These are phyloP conservation scores for Salix arbutifolia DNA, from an alignment of 345 rosid species.

Conservation along the genomic window DNA sequence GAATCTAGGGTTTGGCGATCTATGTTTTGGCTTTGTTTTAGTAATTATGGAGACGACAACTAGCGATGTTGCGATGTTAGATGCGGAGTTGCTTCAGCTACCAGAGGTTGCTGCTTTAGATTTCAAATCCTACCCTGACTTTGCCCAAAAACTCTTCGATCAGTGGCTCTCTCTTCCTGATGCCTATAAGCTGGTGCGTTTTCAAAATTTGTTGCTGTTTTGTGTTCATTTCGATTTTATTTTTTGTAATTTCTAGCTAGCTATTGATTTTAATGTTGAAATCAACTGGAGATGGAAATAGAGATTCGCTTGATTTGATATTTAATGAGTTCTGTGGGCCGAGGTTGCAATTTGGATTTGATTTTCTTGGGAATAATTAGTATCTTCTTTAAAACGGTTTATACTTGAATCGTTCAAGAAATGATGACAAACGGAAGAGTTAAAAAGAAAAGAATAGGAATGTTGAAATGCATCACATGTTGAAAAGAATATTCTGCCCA, in stretches of 20 bases:
- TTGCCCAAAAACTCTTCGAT: slow-evolving; percentile 72
- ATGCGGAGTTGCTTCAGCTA: slow-evolving; percentile 79
- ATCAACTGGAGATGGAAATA: not conserved
- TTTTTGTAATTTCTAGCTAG: not conserved
- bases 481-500: not conserved
- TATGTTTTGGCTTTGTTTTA: slow-evolving; percentile 25
- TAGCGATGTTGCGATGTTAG: slow-evolving; percentile 61
- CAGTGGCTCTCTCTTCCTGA: slow-evolving; percentile 97
- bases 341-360: too few relatives aligned
- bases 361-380: too few relatives aligned
- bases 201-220: not conserved
- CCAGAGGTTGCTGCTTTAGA: slow-evolving; percentile 71
- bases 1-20: slow-evolving; percentile 22
- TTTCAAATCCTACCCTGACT: slow-evolving; percentile 67
- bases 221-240: not conserved
- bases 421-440: not conserved
- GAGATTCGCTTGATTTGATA: not conserved
- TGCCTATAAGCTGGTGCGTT: slow-evolving; percentile 63
- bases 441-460: not conserved
- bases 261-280: not conserved
- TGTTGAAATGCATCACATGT: too few relatives aligned
- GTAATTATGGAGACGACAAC: slow-evolving; percentile 21
- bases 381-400: too few relatives aligned
- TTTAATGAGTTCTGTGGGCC: not conserved
- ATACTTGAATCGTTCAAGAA: not conserved